These are phyloP conservation scores for Peribolospora kevripleyi DNA, from an alignment of 768 basidiomycete genomes.

Conservation along the genomic window DNA sequence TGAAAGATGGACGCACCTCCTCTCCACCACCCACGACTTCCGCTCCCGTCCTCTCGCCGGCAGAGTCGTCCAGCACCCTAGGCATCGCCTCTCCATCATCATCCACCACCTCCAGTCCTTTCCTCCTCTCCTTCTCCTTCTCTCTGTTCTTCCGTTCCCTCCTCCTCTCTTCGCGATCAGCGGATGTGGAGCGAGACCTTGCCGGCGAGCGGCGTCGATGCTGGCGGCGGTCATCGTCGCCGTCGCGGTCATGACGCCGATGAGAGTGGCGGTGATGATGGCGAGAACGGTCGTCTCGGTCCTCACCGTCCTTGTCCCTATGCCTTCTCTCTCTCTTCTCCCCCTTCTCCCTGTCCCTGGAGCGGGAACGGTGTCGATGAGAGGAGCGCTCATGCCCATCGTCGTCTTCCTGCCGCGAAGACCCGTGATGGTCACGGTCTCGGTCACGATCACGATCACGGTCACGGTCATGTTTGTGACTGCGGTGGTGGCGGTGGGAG, in stretches of 20 bases:
- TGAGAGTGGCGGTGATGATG: background rate
- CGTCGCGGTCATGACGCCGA: conserved; percentile 1
- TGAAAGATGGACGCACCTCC: conserved; percentile 28
- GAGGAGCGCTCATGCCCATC: background rate
- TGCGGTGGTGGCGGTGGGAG: too few species aligned
- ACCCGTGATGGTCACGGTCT: too few species aligned
- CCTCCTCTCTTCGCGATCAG: conserved; percentile 13
- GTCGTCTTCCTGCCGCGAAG: background rate
- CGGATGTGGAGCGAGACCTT: conserved; percentile 6
- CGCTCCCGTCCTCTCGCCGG: conserved; percentile 66
- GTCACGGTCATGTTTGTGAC: too few species aligned
- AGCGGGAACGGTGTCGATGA: background rate
- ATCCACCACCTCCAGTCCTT: conserved; percentile 32
- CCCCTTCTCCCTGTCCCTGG: conserved; percentile 11
- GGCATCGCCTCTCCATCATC: conserved; percentile 30
- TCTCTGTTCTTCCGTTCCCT: conserved; percentile 17
- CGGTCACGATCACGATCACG: too few species aligned
- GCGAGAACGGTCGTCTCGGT: background rate
- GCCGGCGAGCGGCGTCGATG: background rate
- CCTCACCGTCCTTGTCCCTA: conserved; percentile 11
- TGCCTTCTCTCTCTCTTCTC: conserved; percentile 14
- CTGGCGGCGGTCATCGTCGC: background rate
- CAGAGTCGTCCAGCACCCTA: conserved; percentile 17
- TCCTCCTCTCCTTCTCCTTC: conserved; percentile 17
- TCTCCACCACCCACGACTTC: conserved; percentile 57